phyloP scores from a whole-genome alignment of 495 filamentous ascomycete genomes.

The Mytilinidion resinicola region DNA sequence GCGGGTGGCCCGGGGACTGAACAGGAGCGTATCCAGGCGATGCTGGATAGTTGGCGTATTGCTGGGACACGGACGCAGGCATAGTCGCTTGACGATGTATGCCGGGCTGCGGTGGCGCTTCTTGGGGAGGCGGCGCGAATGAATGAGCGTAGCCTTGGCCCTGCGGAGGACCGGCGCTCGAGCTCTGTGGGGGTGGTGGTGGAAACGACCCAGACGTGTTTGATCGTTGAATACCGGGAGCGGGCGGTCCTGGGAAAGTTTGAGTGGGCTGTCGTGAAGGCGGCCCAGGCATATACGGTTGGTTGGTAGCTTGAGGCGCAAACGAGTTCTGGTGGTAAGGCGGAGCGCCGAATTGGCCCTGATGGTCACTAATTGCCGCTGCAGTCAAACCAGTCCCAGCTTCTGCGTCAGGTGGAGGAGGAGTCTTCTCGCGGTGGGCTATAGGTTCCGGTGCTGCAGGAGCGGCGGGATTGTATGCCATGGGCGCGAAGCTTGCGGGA shows the following conservation, averaged over 20 bases:
- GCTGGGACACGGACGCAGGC: slow-evolving; percentile 9
- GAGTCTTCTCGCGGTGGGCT: slow-evolving; percentile 81
- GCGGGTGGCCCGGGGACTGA: slow-evolving; percentile 23
- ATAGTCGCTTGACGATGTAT: slow-evolving; percentile 20
- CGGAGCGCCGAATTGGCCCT: slow-evolving; percentile 29
- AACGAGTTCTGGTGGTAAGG: slow-evolving; percentile 28
- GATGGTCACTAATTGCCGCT: slow-evolving; percentile 57
- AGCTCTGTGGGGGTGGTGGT: slow-evolving; percentile 18
- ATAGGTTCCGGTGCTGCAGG: slow-evolving; percentile 80
- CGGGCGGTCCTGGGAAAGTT: slow-evolving; percentile 31
- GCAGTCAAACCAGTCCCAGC: slow-evolving; percentile 64
- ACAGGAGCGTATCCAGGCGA: slow-evolving; percentile 23
- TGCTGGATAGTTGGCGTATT: slow-evolving; percentile 29
- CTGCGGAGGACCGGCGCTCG: slow-evolving; percentile 14
- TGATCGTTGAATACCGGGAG: slow-evolving; percentile 19
- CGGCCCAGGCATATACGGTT: slow-evolving; percentile 37
- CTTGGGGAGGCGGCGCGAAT: slow-evolving; percentile 27
- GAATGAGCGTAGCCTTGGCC: slow-evolving; percentile 15
- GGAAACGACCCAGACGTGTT: slow-evolving; percentile 22
- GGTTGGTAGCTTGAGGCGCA: slow-evolving; percentile 42
- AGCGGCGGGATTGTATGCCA: slow-evolving; percentile 86
- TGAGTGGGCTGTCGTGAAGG: slow-evolving; percentile 27
- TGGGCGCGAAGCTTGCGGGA: slow-evolving; percentile 49
- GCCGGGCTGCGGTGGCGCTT: slow-evolving; percentile 24
- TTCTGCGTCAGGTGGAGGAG: slow-evolving; percentile 67